phyloP scores from a whole-genome alignment of 306 rosid species.

The Mucuna pruriens region DNA sequence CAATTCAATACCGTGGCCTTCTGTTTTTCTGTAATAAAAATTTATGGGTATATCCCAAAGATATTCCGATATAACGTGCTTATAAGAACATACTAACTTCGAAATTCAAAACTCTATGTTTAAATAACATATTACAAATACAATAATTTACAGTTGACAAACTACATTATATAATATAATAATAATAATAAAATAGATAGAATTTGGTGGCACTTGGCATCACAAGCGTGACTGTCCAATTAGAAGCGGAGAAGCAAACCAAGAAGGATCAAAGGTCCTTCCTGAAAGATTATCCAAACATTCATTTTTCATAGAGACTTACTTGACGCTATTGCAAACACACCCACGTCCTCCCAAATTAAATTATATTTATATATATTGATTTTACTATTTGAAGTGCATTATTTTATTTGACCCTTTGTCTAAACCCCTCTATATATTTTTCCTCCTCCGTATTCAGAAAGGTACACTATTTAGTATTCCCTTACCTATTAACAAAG shows the following conservation, averaged over 20 bases:
- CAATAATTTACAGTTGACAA: neutral
- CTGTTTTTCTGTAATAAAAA: neutral
- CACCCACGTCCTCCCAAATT: neutral
- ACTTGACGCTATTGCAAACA: constrained; percentile 40
- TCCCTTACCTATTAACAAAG: neutral
- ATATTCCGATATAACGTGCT: constrained; percentile 33
- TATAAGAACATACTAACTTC: neutral
- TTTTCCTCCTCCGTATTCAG: neutral
- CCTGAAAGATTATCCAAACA: constrained; percentile 33
- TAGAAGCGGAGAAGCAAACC: constrained; percentile 17
- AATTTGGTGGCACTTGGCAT: neutral
- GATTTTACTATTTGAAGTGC: neutral
- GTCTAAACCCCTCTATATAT: constrained; percentile 9
- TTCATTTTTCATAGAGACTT: neutral
- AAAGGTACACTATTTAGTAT: neutral
- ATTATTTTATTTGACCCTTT: neutral
- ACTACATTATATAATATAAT: neutral
- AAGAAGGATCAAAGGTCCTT: neutral
- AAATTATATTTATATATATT: too few relatives aligned
- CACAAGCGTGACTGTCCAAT: constrained; percentile 11
- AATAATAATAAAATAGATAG: neutral
- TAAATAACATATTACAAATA: neutral
- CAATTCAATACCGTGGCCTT: neutral
- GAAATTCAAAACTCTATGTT: neutral
- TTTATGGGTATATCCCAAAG: constrained; percentile 31